Evolutionary conservation across 2,329 filamentous ascomycete genomes (phyloP).

Genomic region (Fusarium hostae): DNA sequence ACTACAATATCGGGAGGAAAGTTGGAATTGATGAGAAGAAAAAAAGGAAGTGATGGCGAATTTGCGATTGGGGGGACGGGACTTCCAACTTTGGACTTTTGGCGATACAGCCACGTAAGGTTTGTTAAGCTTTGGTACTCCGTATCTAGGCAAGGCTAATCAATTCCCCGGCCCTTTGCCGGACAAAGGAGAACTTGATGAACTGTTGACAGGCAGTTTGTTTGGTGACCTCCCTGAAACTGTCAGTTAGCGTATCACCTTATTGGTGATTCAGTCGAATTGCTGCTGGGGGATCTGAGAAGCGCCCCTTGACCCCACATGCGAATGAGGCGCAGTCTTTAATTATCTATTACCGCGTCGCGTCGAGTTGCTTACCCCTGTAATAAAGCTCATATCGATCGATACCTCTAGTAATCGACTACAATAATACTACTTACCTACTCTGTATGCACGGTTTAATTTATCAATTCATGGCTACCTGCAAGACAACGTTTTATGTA

Average conservation of each 20-base stretch:
- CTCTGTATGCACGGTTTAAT: background rate
- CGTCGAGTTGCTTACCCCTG: slow-evolving; percentile 12
- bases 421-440: background rate
- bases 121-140: slow-evolving; percentile 2
- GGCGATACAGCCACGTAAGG: slow-evolving; percentile 44
- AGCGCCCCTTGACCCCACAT: slow-evolving; percentile 33
- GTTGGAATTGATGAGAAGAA: slow-evolving; percentile 14
- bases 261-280: slow-evolving; percentile 31
- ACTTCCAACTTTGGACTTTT: slow-evolving; percentile 34
- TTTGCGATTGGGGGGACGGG: slow-evolving; percentile 8
- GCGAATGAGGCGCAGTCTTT: slow-evolving; percentile 32
- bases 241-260: slow-evolving; percentile 13
- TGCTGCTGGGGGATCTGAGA: slow-evolving; percentile 9
- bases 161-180: slow-evolving; percentile 35
- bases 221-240: slow-evolving; percentile 27
- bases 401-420: no score
- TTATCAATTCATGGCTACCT: background rate
- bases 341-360: background rate
- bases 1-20: slow-evolving; percentile 7
- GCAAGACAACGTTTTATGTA: background rate
- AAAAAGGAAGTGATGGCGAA: slow-evolving; percentile 19
- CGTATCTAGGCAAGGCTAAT: slow-evolving; percentile 4
- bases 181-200: slow-evolving; percentile 22
- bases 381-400: background rate
- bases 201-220: slow-evolving; percentile 25